phyloP scores from a whole-genome alignment of 345 rosid genomes.

The Salix koriyanagi region DNA sequence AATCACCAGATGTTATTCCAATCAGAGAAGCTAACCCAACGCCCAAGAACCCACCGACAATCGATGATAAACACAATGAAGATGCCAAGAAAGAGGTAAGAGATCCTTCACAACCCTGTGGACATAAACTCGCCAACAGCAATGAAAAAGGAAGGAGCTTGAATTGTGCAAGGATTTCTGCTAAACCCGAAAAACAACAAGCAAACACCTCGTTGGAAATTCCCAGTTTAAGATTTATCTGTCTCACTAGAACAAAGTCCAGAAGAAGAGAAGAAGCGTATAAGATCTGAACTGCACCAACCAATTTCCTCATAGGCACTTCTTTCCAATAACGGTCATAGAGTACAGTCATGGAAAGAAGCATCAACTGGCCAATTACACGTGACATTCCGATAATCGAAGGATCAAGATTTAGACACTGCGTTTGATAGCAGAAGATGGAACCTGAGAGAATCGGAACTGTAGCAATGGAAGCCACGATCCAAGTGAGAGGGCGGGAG shows the following conservation, averaged over 20 bases:
- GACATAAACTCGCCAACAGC: constrained; percentile 62
- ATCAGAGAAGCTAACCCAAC: constrained; percentile 70
- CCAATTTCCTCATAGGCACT: constrained; percentile 62
- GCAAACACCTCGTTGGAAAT: constrained; percentile 63
- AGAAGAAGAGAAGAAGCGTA: constrained; percentile 71
- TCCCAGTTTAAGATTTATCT: constrained; percentile 57
- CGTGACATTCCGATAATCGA: constrained; percentile 73
- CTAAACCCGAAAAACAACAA: constrained; percentile 69
- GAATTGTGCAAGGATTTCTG: constrained; percentile 74
- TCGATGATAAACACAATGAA: constrained; percentile 65
- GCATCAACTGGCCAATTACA: constrained; percentile 70
- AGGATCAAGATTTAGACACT: constrained; percentile 63
- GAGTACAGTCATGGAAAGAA: constrained; percentile 53
- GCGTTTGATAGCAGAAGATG: constrained; percentile 81
- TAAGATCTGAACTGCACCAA: constrained; percentile 45
- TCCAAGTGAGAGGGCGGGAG: constrained; percentile 56
- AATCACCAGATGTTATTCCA: constrained; percentile 58
- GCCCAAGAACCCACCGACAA: constrained; percentile 63
- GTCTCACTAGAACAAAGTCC: constrained; percentile 62
- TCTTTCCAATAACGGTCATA: constrained; percentile 63
- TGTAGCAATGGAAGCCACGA: constrained; percentile 57
- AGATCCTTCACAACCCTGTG: constrained; percentile 84
- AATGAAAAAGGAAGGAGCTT: constrained; percentile 76
- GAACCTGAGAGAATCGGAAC: constrained; percentile 81
- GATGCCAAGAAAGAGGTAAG: constrained; percentile 83